phyloP scores from a whole-genome alignment of 140 eudicot genomes.

The Ambrosia hybrid region DNA sequence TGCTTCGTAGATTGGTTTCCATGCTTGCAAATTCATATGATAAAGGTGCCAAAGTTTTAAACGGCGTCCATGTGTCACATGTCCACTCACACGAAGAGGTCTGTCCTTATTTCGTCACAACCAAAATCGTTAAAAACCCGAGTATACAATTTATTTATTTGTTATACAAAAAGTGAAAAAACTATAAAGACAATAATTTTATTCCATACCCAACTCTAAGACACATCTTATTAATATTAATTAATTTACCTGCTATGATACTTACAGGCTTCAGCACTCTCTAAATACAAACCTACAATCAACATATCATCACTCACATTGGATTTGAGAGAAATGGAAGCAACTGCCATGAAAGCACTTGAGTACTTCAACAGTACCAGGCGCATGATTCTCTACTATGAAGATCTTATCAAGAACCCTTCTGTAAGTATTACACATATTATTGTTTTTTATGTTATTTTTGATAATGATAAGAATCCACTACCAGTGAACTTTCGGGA shows the following conservation, averaged over 20 bases:
- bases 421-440: conserved; percentile 49
- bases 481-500: too few species aligned
- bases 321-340: conserved; percentile 69
- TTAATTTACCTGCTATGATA: neutral
- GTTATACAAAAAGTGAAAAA: neutral
- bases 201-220: too few species aligned
- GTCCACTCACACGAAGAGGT: conserved; percentile 91
- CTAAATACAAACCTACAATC: conserved; percentile 69
- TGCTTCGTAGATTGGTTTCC: conserved; percentile 86
- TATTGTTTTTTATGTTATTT: neutral
- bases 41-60: conserved; percentile 62
- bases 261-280: conserved; percentile 72
- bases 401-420: conserved; percentile 67
- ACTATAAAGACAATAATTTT: neutral
- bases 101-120: neutral
- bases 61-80: conserved; percentile 85
- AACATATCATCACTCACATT: conserved; percentile 50
- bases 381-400: conserved; percentile 72
- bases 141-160: neutral
- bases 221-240: neutral
- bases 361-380: conserved; percentile 63
- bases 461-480: too few species aligned
- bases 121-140: neutral
- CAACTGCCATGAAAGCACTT: conserved; percentile 55
- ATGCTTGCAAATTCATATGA: conserved; percentile 80